These are phyloP conservation scores for Fraxinus quadrangulata DNA, from an alignment of 257 asterid genomes.

Conservation along the genomic window DNA sequence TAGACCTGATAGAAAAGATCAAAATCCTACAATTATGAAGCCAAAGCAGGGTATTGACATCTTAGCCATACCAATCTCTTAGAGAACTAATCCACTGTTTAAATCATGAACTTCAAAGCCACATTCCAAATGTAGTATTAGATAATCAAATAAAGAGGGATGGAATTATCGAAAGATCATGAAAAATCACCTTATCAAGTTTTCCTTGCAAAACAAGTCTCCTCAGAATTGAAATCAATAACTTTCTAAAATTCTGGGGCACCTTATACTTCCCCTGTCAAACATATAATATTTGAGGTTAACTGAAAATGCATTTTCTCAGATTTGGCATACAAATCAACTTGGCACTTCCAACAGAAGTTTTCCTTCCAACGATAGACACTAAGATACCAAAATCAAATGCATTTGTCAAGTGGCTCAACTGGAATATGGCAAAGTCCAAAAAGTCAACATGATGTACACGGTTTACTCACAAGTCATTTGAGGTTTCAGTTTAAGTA, in stretches of 20 bases:
- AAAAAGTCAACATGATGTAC: not conserved
- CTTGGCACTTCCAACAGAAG: not conserved
- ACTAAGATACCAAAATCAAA: not conserved
- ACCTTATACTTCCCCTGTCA: slow-evolving; percentile 47
- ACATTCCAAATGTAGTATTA: not conserved
- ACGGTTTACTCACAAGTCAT: not conserved
- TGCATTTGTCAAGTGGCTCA: not conserved
- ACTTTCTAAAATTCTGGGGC: slow-evolving; percentile 45
- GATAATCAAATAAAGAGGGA: not conserved
- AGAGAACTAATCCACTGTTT: not conserved
- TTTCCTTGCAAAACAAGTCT: slow-evolving; percentile 51
- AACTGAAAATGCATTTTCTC: not conserved
- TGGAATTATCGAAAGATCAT: not conserved
- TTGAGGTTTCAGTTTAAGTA: not conserved
- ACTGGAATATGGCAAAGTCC: not conserved
- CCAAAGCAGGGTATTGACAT: not conserved
- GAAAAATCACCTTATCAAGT: slow-evolving; percentile 47
- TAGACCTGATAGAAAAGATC: not conserved
- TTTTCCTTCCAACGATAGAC: not conserved
- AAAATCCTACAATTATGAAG: not conserved
- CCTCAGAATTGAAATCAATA: slow-evolving; percentile 46
- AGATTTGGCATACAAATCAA: slow-evolving; percentile 6
- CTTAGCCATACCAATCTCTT: not conserved
- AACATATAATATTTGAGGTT: slow-evolving; percentile 18
- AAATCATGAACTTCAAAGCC: not conserved